A percentile compares a stretch with the other conserved stretches of the same genome.
These are phyloP conservation scores for Neoascochyta sp. DNA, from an alignment of 2,329 filamentous ascomycete genomes.

Conservation along the genomic window DNA sequence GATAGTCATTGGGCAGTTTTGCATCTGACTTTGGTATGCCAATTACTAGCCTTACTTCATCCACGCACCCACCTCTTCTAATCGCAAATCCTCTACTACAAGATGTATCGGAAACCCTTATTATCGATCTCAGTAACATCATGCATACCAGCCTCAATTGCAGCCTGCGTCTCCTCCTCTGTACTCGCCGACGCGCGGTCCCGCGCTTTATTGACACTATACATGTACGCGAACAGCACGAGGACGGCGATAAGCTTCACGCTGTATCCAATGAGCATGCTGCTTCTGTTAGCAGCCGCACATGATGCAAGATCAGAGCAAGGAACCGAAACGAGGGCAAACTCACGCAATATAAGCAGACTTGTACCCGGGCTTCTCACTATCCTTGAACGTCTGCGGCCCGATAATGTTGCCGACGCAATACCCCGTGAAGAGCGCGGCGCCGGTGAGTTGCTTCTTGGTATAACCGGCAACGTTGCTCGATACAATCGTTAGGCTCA, in stretches of 20 bases:
- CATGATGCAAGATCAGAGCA: background rate
- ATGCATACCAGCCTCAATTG: slow-evolving; percentile 41
- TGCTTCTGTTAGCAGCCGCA: slow-evolving; percentile 2
- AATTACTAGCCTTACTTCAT: no score
- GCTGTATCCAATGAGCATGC: slow-evolving; percentile 39
- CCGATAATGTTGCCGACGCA: slow-evolving; percentile 42
- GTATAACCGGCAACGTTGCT: slow-evolving; percentile 43
- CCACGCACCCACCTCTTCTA: no score
- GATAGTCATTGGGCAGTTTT: no score
- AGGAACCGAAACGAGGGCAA: background rate
- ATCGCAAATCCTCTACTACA: no score
- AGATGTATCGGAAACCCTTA: slow-evolving; percentile 44
- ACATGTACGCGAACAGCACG: slow-evolving; percentile 37
- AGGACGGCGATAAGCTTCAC: slow-evolving; percentile 40
- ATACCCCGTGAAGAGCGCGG: slow-evolving; percentile 42
- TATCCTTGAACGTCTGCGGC: slow-evolving; percentile 41
- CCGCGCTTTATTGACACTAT: slow-evolving; percentile 33
- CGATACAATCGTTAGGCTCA: slow-evolving; percentile 33
- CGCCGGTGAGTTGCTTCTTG: slow-evolving; percentile 56
- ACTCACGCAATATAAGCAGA: slow-evolving; percentile 15
- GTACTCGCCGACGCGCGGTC: slow-evolving; percentile 28
- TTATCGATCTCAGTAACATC: slow-evolving; percentile 45
- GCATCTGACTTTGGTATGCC: no score
- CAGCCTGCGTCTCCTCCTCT: slow-evolving; percentile 33
- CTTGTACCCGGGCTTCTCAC: slow-evolving; percentile 36